A percentile compares a stretch with the other conserved stretches of the same genome.
phyloP scores from a whole-genome alignment of 1,284 basidiomycete genomes.

The Testicularia cyperi region DNA sequence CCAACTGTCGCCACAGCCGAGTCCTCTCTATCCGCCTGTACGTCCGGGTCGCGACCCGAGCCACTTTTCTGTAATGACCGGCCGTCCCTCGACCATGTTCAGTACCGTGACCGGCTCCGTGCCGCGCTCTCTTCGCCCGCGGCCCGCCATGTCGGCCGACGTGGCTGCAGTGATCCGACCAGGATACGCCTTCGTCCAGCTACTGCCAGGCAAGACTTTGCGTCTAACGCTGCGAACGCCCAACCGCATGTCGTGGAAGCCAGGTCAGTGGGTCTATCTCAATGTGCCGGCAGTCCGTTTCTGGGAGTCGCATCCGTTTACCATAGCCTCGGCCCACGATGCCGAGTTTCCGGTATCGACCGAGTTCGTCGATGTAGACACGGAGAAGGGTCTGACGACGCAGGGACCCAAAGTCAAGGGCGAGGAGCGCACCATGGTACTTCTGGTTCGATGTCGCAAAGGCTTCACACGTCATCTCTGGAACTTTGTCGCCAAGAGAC shows the following conservation, averaged over 20 bases:
- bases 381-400: conserved; percentile 18
- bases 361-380: conserved; percentile 34
- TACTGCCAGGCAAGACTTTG: conserved; percentile 75
- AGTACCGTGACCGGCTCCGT: conserved; percentile 10
- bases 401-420: conserved; percentile 59
- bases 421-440: conserved; percentile 67
- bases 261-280: conserved; percentile 78
- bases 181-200: conserved; percentile 75
- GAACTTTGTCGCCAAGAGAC: conserved; percentile 62
- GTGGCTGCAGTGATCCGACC: conserved; percentile 58
- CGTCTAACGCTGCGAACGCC: conserved; percentile 72
- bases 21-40: conserved; percentile 3
- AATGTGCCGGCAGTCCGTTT: conserved; percentile 71
- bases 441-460: conserved; percentile 74
- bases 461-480: conserved; percentile 78
- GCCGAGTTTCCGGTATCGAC: conserved; percentile 43
- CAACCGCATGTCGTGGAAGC: conserved; percentile 66
- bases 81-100: conserved; percentile 24
- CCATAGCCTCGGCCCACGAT: conserved; percentile 72
- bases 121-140: conserved; percentile 17
- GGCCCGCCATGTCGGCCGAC: conserved; percentile 49
- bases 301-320: conserved; percentile 78
- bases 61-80: conserved; percentile 9
- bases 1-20: background rate
- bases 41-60: conserved; percentile 3